Evolutionary conservation across 352 stramenopile species (phyloP), one percentile per base, ranked within the genome.

Genomic region (Globisporangium middletonii): DNA sequence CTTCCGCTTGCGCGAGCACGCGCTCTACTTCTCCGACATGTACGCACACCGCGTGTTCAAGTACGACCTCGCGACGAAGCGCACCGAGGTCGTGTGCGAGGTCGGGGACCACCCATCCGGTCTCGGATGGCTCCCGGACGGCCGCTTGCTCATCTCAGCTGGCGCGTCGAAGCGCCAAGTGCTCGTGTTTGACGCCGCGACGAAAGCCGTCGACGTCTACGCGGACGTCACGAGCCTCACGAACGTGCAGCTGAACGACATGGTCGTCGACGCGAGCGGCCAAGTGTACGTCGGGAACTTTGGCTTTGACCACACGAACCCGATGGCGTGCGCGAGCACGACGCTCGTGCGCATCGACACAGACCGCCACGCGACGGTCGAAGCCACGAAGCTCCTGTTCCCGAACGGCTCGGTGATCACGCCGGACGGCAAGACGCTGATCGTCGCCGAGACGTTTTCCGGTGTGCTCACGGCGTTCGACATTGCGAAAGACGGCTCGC

Each of bases 391-490:
- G 4, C 62, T 90, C 51, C 67, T 90, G 52, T 90, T 88, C 46
- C 80, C 80, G n/a, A 90, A 90, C 52, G 80, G 80, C 12, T 64
- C 65, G 26, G 78, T 90, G 13, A 84, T 88, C 60, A 88, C 80
- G 0, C 76, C 80, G 0, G 80, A 90, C 47, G 78, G 76, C 38
- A 88, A 80, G 67, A 90, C 78, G 46, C 57, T 90, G 33, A 88
- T 90, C 63, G 64, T 80, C 6, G 78, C 68, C 27, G 80, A 90
- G 65, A 88, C 80, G 18, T 88, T 88, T 58, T 55, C 65, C 18
- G 69, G 64, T 0, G 23, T 64, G 6, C 61, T 90, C 19, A 88
- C 74, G 6, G 80, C 76, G n/a, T 90, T 80, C 46, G 79, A 88
- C 45, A 81, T 90, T 52, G 64, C 27, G 16, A 54, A 66, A 2